These are phyloP conservation scores for Gamarada debralockiae DNA, from an alignment of 495 filamentous ascomycete species.

Conservation along the genomic window DNA sequence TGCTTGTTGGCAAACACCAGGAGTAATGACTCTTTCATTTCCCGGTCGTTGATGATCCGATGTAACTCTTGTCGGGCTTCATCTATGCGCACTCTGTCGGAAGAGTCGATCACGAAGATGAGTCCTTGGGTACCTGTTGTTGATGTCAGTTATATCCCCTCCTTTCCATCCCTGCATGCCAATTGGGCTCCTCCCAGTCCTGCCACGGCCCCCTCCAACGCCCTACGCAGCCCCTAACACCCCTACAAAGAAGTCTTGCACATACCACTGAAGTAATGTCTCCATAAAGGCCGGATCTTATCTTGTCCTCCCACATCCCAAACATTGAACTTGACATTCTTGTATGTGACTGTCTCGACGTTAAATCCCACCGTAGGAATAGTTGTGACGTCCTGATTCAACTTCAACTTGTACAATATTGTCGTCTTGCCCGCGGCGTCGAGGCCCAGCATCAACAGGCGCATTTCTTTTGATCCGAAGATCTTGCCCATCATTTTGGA, in stretches of 20 bases:
- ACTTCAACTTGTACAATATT: slow-evolving; percentile 99
- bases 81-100: slow-evolving; percentile 79
- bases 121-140: slow-evolving; percentile 82
- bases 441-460: slow-evolving; percentile 93
- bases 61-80: slow-evolving; percentile 88
- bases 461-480: slow-evolving; percentile 98
- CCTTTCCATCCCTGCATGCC: not conserved
- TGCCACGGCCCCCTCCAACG: not conserved
- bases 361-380: slow-evolving; percentile 99
- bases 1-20: slow-evolving; percentile 99
- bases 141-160: slow-evolving; percentile 4
- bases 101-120: slow-evolving; percentile 96
- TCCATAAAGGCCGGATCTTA: slow-evolving; percentile 97
- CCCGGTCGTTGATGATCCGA: slow-evolving; percentile 92
- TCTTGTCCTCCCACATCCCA: slow-evolving; percentile 99
- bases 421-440: slow-evolving; percentile 99
- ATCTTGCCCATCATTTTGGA: slow-evolving; percentile 95
- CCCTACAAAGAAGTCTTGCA: too few species aligned
- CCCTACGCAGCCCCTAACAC: too few species aligned
- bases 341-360: slow-evolving; percentile 98
- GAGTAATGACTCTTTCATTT: slow-evolving; percentile 95
- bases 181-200: not conserved
- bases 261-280: slow-evolving; percentile 96
- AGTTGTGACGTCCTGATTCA: slow-evolving; percentile 97
- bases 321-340: slow-evolving; percentile 99